These are phyloP conservation scores for Lactifluus subvellereus DNA, from an alignment of 768 basidiomycete species.

Conservation along the genomic window DNA sequence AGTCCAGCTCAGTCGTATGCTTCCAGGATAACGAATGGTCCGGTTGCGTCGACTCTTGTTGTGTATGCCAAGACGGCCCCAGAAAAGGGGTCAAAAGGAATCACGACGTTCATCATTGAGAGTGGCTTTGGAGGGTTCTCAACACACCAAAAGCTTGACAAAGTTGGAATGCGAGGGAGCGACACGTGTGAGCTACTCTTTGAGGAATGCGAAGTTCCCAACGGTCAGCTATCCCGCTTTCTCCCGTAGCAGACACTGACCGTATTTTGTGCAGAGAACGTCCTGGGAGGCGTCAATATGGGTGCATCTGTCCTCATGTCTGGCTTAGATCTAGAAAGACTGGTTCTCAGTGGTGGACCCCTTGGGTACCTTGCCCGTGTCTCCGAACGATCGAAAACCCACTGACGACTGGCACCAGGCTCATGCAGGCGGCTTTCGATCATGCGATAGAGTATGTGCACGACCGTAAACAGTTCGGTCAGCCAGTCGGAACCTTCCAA, in stretches of 20 bases:
- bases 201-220: constrained; percentile 83
- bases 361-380: constrained; percentile 52
- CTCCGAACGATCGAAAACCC: background rate
- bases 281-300: constrained; percentile 72
- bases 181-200: constrained; percentile 94
- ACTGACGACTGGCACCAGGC: constrained; percentile 35
- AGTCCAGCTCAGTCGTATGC: background rate
- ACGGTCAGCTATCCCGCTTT: constrained; percentile 44
- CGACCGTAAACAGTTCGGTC: constrained; percentile 86
- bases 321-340: constrained; percentile 84
- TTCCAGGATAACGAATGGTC: constrained; percentile 90
- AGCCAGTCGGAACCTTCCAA: constrained; percentile 85
- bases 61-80: constrained; percentile 90
- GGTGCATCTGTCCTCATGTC: constrained; percentile 92
- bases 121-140: constrained; percentile 79
- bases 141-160: constrained; percentile 86
- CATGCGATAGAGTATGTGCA: constrained; percentile 86
- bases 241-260: constrained; percentile 1
- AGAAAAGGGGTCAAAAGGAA: constrained; percentile 74
- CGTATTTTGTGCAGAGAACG: constrained; percentile 51
- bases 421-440: constrained; percentile 94
- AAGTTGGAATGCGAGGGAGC: constrained; percentile 94
- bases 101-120: constrained; percentile 90
- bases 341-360: constrained; percentile 89
- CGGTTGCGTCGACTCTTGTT: constrained; percentile 82